A percentile compares a stretch with the other conserved stretches of the same genome.
phyloP scores from a whole-genome alignment of 108 stramenopile species.

The Skeletonema costatum region DNA sequence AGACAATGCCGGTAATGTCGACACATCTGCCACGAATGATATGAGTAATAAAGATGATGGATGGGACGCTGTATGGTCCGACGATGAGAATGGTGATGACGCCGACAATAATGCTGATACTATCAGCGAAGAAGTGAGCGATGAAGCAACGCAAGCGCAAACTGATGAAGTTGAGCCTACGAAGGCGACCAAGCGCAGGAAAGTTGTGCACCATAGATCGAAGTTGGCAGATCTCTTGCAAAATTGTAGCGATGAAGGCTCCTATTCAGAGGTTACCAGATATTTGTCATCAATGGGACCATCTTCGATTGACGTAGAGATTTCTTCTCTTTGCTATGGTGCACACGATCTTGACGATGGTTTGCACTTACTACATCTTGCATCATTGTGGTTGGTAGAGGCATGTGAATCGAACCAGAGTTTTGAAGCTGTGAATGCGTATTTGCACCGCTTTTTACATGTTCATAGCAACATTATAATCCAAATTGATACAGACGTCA shows the following conservation, averaged over 20 bases:
- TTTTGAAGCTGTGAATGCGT: slow-evolving; percentile 88
- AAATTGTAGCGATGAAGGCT: slow-evolving; percentile 42
- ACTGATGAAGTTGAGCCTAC: slow-evolving; percentile 21
- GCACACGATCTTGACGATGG: slow-evolving; percentile 87
- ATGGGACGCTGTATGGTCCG: slow-evolving; percentile 87
- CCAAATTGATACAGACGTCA: slow-evolving; percentile 51
- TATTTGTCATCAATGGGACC: slow-evolving; percentile 80
- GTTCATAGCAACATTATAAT: slow-evolving; percentile 72
- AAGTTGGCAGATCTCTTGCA: slow-evolving; percentile 70
- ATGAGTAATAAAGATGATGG: slow-evolving; percentile 54
- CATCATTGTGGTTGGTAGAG: slow-evolving; percentile 76
- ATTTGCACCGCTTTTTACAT: slow-evolving; percentile 83
- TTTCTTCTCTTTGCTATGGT: slow-evolving; percentile 83
- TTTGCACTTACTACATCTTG: slow-evolving; percentile 67
- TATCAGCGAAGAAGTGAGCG: slow-evolving; percentile 44
- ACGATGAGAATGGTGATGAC: slow-evolving; percentile 62
- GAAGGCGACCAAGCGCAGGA: slow-evolving; percentile 54
- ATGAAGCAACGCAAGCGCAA: slow-evolving; percentile 12
- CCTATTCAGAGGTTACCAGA: slow-evolving; percentile 63
- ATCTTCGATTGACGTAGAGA: slow-evolving; percentile 92
- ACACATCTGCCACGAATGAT: slow-evolving; percentile 5
- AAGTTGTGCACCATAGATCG: slow-evolving; percentile 67
- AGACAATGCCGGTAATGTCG: background rate
- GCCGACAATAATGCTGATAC: slow-evolving; percentile 28
- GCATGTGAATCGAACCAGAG: slow-evolving; percentile 71